Evolutionary conservation across 1,139 yeast species (phyloP), one percentile per base, ranked within the genome.

Genomic region (Candida albicans): DNA sequence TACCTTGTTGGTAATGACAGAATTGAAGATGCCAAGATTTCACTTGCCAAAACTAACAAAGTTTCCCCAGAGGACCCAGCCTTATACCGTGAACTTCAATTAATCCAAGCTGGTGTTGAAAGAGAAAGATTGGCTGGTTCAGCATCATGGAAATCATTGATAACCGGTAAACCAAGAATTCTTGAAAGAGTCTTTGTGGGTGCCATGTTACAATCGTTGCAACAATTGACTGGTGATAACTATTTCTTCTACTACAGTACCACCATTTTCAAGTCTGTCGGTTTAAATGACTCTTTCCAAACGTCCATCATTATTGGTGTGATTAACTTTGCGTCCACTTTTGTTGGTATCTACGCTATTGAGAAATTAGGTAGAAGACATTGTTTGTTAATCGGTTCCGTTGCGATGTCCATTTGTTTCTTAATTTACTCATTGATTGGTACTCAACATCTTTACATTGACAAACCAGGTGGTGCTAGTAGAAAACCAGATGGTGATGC

Each of bases 241-340:
- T 86, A 84, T 67, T 84, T 86, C 71, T 85, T 86, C 76, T 85
- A 85, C 73, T 86, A 84, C 55, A 89, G 90, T 65, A 85, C 91
- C 49, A 79, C 86, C 43, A 77, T 85, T 59, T 86, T 86, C 79
- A 66, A 79, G 57, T 84, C 93, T 53, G 87, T 86, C 53, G 95
- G 95, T 56, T 67, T 86, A 44, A 87, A 84, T 62, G 90, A 84
- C 64, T 79, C 95, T 33, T 87, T 82, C 67, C 76, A 84, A 63
- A 84, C 95, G 12, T 77, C 93, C 26, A 85, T 88, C 54, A 75
- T 87, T 50, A 73, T 87, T 43, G 95, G 95, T 72, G 73, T 83
- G 52, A 89, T 87, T 49, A 87, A 87, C 70, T 84, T 87, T 64
- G 81, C 73, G 33, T 84, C 91, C 15, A 87, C 95, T 4, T 79